Percentiles rank a stretch among this genome's conserved stretches.
phyloP scores from a whole-genome alignment of 2,329 filamentous ascomycete genomes.

The Dendrostoma leiphaemia region DNA sequence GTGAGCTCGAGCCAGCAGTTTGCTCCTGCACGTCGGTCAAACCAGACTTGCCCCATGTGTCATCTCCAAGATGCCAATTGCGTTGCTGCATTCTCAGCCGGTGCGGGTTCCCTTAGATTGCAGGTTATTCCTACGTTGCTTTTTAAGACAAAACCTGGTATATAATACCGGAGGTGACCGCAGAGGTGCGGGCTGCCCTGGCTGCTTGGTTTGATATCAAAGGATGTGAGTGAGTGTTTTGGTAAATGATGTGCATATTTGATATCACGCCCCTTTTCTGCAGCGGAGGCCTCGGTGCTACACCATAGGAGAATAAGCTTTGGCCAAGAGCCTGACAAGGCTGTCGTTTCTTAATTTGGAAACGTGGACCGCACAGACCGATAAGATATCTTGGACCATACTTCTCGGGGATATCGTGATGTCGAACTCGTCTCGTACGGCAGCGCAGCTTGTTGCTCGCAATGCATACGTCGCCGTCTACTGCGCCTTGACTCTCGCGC shows the following conservation, averaged over 20 bases:
- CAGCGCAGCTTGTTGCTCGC: background rate
- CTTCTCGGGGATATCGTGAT: background rate
- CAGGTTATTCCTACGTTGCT: background rate
- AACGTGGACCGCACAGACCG: background rate
- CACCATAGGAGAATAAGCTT: conserved; percentile 10
- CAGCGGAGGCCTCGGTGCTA: conserved; percentile 1
- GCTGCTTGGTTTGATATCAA: background rate
- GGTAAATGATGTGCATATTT: background rate
- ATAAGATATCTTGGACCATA: background rate
- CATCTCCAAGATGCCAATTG: background rate
- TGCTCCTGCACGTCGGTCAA: background rate
- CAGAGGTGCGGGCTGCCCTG: conserved; percentile 1
- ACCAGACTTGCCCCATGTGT: background rate
- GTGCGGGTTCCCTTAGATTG: conserved; percentile 5
- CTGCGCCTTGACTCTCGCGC: background rate
- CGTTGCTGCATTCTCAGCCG: background rate
- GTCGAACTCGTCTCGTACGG: background rate
- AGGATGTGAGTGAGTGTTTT: conserved; percentile 1
- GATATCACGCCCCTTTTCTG: conserved; percentile 8
- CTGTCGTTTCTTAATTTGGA: conserved; percentile 5
- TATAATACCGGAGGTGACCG: conserved; percentile 7
- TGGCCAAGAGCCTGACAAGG: conserved; percentile 1
- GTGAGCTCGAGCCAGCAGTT: background rate
- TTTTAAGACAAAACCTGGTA: conserved; percentile 1
- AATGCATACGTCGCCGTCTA: background rate